Base-by-base conservation (phyloP, 495 filamentous ascomycete species). In the Jackrogersella multiformis region DNA sequence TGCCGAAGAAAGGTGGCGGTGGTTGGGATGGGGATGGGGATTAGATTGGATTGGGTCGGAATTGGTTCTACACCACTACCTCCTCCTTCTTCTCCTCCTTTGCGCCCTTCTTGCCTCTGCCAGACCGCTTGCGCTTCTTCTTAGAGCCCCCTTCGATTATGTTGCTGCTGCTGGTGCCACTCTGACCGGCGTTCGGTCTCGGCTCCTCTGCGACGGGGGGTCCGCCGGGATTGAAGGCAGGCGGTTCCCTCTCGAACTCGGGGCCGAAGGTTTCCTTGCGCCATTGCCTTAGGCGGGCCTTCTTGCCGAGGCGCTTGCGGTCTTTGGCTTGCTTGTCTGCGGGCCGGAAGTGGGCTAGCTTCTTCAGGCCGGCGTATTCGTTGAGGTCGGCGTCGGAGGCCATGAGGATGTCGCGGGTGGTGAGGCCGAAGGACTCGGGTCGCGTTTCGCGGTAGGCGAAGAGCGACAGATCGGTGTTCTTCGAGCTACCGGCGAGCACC, bases 391-490 rank as follows among this genome's bases (percentile, higher is more conserved):
- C 80, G 77, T 99, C 95, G 24, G 87, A 87, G 7, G 95, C 95
- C 79, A 97, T 90, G 9, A 99, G 85, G 62, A 99, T 97, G 76
- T 99, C 95, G 45, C 88, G 85, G 1, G 94, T 84, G 1, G 90
- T 94, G 52, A 99, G 83, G 46, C 95, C 95, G 78, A 96, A 98
- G 28, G 90, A 87, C 26, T 87, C 88, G 4, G 95, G 94, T 0
- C 92, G 96, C 7, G 95, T 97, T 71, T 97, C 93, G 66, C 96
- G 91, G 79, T 99, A 99, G 13, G 90, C 89, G 84, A 99, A 98
- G 21, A 77, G 49, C 39, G 60, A 15, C 4, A 24, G 13, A 4
- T 63, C 66, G 8, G 61, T 48, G 15, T n/a, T n/a, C 71, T 56
- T 48, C 51, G 69, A 60, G 16, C 72, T 56, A 38, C 76, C 79